phyloP scores from a whole-genome alignment of 805 yeast genomes.

The Yamadazyma philogaea region DNA sequence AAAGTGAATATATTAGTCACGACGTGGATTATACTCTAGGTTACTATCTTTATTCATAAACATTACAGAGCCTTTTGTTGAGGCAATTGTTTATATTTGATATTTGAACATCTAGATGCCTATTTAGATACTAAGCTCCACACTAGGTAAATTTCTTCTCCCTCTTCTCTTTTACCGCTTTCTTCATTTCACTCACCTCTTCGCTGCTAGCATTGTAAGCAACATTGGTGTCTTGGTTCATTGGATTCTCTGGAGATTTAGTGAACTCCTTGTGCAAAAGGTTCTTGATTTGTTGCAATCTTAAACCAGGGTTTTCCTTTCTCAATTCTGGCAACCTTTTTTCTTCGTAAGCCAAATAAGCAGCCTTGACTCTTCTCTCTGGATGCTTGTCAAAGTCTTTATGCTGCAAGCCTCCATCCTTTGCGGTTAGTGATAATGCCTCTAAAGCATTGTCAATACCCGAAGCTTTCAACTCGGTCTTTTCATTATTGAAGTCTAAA shows the following conservation, averaged over 20 bases:
- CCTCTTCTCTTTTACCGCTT: constrained; percentile 47
- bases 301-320: constrained; percentile 75
- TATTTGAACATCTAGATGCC: not conserved
- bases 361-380: constrained; percentile 84
- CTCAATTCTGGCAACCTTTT: constrained; percentile 67
- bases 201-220: constrained; percentile 57
- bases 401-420: constrained; percentile 51
- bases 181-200: constrained; percentile 47
- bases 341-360: constrained; percentile 68
- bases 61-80: no score
- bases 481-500: constrained; percentile 49
- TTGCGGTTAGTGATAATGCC: constrained; percentile 65
- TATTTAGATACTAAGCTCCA: not conserved
- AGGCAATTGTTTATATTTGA: not conserved
- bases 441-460: constrained; percentile 79
- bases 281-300: constrained; percentile 75
- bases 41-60: no score
- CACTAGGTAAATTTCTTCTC: constrained; percentile 37
- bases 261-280: constrained; percentile 75
- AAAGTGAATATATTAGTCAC: no score
- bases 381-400: constrained; percentile 83
- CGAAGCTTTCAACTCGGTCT: constrained; percentile 58
- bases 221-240: constrained; percentile 70
- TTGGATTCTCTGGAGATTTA: constrained; percentile 77
- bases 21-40: no score